Base-by-base conservation (phyloP, 257 asterid genomes). In the Primulina huaijiensis region DNA sequence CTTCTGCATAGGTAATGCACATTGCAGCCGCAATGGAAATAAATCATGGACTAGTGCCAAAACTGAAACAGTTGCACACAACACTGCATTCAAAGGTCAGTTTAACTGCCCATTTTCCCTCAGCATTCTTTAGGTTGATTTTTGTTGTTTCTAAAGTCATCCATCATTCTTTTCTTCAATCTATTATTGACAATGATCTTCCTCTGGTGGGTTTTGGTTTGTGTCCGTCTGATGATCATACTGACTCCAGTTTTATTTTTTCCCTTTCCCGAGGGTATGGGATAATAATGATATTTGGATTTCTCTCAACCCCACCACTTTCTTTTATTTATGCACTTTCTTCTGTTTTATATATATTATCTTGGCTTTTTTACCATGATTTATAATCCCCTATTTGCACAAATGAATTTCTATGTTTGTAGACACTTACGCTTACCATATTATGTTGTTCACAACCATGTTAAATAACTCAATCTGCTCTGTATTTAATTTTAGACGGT, bases 11-110 rank as follows among this genome's bases (percentile, higher is more conserved):
- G 99, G 99, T 94, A 70, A 94, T 94, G 99, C 99, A 94, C 75
- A 94, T 94, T 80, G 99, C 97, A 56, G 99, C 96, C 57, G 99
- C 91, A 37, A 72, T 81, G 80, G 99, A 94, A 84, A 82, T 89
- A 71, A 91, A 94, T 79, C 80, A 90, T 72, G 75, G 89, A 81
- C 84, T 94, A 74, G 60, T 91, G 68, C 99, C 97, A 30, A 94
- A 84, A 69, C 75, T 94, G 87, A 89, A 90, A 80, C 96, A 88
- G 76, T 81, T 94, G 77, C 97, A 91, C 68, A 68, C 92, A 7
- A 86, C 96, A 29, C 83, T 89, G 31, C 83, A 86, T 67, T 80
- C 97, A 31, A 94, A 94, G 97, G 99, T 94, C 75, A 64, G 68
- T 21, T 64, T 60, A 27, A 71, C 4, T 31, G 34, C 34, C 34